Base-by-base conservation (phyloP, 345 rosid genomes). In the Arabidopsis suecica region DNA sequence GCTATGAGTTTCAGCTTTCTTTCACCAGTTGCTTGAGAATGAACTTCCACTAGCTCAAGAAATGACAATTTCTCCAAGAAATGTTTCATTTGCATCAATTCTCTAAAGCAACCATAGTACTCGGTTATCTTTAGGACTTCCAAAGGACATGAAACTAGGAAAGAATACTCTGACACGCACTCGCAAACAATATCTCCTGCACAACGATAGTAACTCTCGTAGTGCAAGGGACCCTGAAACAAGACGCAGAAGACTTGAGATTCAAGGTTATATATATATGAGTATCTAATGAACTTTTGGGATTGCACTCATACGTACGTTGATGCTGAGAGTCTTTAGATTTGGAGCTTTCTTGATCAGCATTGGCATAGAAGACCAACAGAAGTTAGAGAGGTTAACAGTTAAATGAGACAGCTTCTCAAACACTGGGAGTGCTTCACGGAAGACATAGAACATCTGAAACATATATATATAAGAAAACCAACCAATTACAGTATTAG, bases 371-470 rank as follows among this genome's bases (percentile, higher is more conserved):
- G 6, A 1, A 14, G 2, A 30, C 61, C 40, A 56, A 14, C 61
- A 56, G 22, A 12, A 12, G 36, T 54, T 7, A 54, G 36, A 14
- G 13, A 28, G 60, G 20, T 13, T 55, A 34, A 58, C 28, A 4
- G 7, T 8, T 18, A 58, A 34, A 9, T 9, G 22, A 58, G 11
- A n/a, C 42, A 58, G 25, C 25, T 58, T 58, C 34, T 58, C 42
- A 58, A 58, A 58, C 42, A 58, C 44, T 34, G 63, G 42, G 4
- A 58, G 13, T 16, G 63, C 12, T 58, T 58, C 63, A 58, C 13
- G 23, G 41, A 57, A 57, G 63, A 34, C 42, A 58, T 9, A n/a
- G 9, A 58, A 16, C 62, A 58, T 33, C 62, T 34, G 42, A 9
- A 57, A 57, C 25, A 33, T 28, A 3, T 28, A 3, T 28, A 28